phyloP scores from a whole-genome alignment of 2,329 filamentous ascomycete genomes.

The Penicillium sp. region DNA sequence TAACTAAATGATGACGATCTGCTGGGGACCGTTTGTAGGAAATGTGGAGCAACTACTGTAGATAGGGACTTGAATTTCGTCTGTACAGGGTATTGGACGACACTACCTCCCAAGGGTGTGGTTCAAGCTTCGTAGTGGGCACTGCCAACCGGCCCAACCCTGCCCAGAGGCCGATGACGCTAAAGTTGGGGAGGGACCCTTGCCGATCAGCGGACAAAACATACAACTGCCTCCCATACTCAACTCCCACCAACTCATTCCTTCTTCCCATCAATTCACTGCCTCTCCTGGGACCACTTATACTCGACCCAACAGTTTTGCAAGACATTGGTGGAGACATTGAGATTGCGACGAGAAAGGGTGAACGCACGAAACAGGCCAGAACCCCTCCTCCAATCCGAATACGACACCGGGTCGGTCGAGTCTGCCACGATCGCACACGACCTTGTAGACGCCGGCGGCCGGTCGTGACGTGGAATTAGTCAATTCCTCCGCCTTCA shows the following conservation, averaged over 20 bases:
- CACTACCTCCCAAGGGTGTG: not conserved
- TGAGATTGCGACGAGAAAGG: conserved; percentile 4
- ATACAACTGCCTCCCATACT: conserved; percentile 10
- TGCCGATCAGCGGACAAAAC: conserved; percentile 26
- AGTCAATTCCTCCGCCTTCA: conserved; percentile 9
- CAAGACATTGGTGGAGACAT: conserved; percentile 7
- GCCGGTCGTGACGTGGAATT: not conserved
- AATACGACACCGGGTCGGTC: conserved; percentile 7
- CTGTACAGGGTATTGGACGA: not conserved
- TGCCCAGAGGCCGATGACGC: conserved; percentile 18
- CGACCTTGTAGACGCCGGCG: not conserved
- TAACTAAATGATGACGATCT: conserved; percentile 40
- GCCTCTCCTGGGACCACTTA: not conserved
- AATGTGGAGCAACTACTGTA: not conserved
- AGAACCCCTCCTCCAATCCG: conserved; percentile 2
- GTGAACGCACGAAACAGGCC: conserved; percentile 10
- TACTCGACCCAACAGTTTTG: not conserved
- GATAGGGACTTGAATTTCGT: not conserved
- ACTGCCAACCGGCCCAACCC: not conserved
- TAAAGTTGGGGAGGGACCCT: conserved; percentile 15
- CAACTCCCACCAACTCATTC: not conserved
- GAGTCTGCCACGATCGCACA: not conserved
- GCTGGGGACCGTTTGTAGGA: conserved; percentile 27
- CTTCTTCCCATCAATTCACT: conserved; percentile 3
- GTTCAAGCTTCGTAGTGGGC: conserved; percentile 1